A percentile compares a stretch with the other conserved stretches of the same genome.
phyloP scores from a whole-genome alignment of 176 grass and related monocot genomes.

The Tillandsia fasciculata region DNA sequence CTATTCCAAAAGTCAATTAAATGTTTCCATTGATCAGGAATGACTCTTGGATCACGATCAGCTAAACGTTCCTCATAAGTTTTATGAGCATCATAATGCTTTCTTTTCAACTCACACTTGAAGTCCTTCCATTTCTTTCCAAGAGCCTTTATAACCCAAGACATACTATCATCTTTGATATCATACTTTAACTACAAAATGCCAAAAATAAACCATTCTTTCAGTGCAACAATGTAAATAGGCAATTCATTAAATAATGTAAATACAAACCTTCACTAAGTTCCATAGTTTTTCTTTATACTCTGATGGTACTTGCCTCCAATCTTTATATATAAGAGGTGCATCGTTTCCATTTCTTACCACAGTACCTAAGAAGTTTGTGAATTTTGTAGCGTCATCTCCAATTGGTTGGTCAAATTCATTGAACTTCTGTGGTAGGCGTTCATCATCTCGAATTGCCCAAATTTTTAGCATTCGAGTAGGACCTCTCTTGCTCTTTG shows the following conservation, averaged over 20 bases:
- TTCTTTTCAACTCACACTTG: neutral
- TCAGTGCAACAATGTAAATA: too few species aligned
- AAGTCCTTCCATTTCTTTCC: neutral
- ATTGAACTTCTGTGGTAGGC: too few species aligned
- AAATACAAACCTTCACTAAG: neutral
- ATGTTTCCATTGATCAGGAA: too few species aligned
- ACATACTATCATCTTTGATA: neutral
- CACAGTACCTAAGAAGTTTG: neutral
- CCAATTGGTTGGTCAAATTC: neutral
- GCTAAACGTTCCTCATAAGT: too few species aligned
- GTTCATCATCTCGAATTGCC: too few species aligned
- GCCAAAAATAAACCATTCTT: neutral
- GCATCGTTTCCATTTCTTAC: neutral
- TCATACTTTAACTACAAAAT: neutral
- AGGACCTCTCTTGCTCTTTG: too few species aligned
- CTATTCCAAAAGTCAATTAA: too few species aligned
- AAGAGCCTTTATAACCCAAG: neutral
- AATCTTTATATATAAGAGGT: neutral
- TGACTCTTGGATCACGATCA: too few species aligned
- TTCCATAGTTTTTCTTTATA: neutral
- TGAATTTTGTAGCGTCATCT: neutral
- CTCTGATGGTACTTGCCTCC: neutral
- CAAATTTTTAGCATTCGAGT: too few species aligned
- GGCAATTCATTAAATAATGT: neutral
- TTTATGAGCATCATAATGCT: neutral